phyloP scores from a whole-genome alignment of 2,329 filamentous ascomycete genomes.

The Fusarium falciforme region DNA sequence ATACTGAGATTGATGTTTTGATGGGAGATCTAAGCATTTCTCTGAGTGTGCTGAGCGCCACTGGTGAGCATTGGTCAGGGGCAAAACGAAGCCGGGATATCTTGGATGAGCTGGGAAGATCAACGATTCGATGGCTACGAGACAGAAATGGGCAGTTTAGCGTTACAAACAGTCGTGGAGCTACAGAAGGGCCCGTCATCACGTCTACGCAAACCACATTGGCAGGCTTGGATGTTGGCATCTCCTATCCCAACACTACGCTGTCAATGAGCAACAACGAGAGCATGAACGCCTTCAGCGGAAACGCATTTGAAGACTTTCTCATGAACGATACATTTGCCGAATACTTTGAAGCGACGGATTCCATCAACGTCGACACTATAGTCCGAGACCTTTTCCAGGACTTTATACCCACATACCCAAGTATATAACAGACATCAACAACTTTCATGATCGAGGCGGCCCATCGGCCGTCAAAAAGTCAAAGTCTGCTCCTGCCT shows the following conservation, averaged over 20 bases:
- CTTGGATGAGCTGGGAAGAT: constrained; percentile 52
- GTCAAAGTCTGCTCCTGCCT: constrained; percentile 70
- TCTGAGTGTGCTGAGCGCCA: constrained; percentile 61
- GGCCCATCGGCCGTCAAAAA: constrained; percentile 64
- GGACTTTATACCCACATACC: constrained; percentile 49
- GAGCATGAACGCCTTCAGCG: constrained; percentile 13
- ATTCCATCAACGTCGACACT: constrained; percentile 46
- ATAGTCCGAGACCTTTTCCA: constrained; percentile 52
- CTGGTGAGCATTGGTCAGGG: constrained; percentile 63
- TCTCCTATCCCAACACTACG: background rate
- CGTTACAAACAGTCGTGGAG: background rate
- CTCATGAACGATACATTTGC: constrained; percentile 42
- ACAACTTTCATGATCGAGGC: background rate
- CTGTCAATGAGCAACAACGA: background rate
- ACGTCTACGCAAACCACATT: constrained; percentile 8
- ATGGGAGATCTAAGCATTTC: constrained; percentile 55
- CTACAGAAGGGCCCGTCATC: background rate
- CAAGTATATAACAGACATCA: background rate
- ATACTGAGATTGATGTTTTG: constrained; percentile 52
- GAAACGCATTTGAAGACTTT: constrained; percentile 42
- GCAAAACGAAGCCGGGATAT: constrained; percentile 60
- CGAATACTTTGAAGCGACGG: constrained; percentile 44
- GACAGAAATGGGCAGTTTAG: background rate
- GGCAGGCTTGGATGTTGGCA: background rate
- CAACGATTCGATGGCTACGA: constrained; percentile 46